A percentile compares a stretch with the other conserved stretches of the same genome.
phyloP scores from a whole-genome alignment of 78 protist species.

The Mastigamoeba balamuthi region DNA sequence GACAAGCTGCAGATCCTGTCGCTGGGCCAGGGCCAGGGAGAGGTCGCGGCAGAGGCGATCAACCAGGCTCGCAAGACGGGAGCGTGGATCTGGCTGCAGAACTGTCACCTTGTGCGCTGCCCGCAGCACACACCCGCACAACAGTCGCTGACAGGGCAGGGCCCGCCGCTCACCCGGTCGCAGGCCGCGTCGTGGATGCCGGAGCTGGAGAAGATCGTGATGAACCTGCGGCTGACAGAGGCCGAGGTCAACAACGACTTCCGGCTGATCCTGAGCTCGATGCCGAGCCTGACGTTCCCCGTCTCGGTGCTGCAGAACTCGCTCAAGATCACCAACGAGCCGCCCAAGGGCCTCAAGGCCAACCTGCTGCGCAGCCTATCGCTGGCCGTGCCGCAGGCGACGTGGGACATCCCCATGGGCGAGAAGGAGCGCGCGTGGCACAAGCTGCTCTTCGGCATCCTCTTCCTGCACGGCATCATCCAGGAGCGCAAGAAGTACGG shows the following conservation, averaged over 20 bases:
- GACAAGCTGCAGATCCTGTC: too few relatives aligned
- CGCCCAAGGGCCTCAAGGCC: constrained; percentile 83
- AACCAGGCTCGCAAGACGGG: constrained; percentile 66
- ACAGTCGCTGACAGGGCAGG: constrained; percentile 69
- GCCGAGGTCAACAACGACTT: constrained; percentile 65
- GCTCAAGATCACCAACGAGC: constrained; percentile 84
- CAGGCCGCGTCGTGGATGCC: constrained; percentile 65
- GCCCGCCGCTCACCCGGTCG: constrained; percentile 87
- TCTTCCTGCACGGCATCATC: constrained; percentile 91
- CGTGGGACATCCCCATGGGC: constrained; percentile 48
- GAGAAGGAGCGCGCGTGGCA: constrained; percentile 40
- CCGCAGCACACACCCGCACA: constrained; percentile 52
- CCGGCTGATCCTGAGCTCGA: constrained; percentile 87
- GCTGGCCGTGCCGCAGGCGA: constrained; percentile 35
- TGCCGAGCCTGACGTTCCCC: constrained; percentile 81
- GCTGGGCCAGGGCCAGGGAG: constrained; percentile 83
- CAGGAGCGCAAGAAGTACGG: constrained; percentile 92
- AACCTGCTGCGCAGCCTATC: constrained; percentile 63
- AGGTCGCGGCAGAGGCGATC: constrained; percentile 52
- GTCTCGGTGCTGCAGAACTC: constrained; percentile 83
- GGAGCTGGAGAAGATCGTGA: constrained; percentile 71
- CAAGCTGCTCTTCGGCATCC: constrained; percentile 73
- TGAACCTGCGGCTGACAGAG: constrained; percentile 50
- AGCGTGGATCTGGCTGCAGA: constrained; percentile 86
- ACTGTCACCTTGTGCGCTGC: constrained; percentile 80